Percentiles rank a stretch among this genome's conserved stretches.
These are phyloP conservation scores for Sicyos baderoa DNA, from an alignment of 306 rosid genomes.

Conservation along the genomic window DNA sequence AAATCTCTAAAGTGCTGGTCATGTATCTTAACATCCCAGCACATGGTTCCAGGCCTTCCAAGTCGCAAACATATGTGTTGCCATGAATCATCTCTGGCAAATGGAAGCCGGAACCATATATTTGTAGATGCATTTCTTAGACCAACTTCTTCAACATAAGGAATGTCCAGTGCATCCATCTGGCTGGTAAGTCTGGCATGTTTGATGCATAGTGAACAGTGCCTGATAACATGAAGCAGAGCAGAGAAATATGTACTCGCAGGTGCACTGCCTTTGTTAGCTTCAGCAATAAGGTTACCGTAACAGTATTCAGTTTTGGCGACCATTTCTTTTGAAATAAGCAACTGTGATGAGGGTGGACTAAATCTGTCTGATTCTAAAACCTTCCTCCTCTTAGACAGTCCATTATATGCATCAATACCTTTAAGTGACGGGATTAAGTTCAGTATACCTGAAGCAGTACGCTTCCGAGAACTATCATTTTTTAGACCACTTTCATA, in stretches of 20 bases:
- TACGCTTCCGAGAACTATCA: slow-evolving; percentile 63
- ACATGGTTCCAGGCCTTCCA: slow-evolving; percentile 95
- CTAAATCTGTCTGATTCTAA: slow-evolving; percentile 40
- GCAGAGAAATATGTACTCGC: slow-evolving; percentile 79
- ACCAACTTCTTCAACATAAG: slow-evolving; percentile 92
- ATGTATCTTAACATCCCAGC: slow-evolving; percentile 93
- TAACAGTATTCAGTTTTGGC: slow-evolving; percentile 55
- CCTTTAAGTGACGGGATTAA: slow-evolving; percentile 79
- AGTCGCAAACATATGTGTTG: slow-evolving; percentile 86
- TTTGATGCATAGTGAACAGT: slow-evolving; percentile 79
- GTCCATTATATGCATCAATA: slow-evolving; percentile 36
- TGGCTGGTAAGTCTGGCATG: slow-evolving; percentile 95
- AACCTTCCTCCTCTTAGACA: slow-evolving; percentile 54
- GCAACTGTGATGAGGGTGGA: slow-evolving; percentile 37
- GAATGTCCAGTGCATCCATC: slow-evolving; percentile 86
- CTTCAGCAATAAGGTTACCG: slow-evolving; percentile 71
- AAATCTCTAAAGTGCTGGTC: slow-evolving; percentile 94
- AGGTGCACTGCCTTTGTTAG: slow-evolving; percentile 78
- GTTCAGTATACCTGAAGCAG: slow-evolving; percentile 63
- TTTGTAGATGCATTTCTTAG: slow-evolving; percentile 70
- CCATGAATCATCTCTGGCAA: slow-evolving; percentile 90
- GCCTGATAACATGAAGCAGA: slow-evolving; percentile 91
- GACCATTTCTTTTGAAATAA: slow-evolving; percentile 41
- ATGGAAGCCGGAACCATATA: slow-evolving; percentile 94
- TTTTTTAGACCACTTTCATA: slow-evolving; percentile 43